phyloP scores from a whole-genome alignment of 345 rosid genomes.

The Mallotus nudiflorus region DNA sequence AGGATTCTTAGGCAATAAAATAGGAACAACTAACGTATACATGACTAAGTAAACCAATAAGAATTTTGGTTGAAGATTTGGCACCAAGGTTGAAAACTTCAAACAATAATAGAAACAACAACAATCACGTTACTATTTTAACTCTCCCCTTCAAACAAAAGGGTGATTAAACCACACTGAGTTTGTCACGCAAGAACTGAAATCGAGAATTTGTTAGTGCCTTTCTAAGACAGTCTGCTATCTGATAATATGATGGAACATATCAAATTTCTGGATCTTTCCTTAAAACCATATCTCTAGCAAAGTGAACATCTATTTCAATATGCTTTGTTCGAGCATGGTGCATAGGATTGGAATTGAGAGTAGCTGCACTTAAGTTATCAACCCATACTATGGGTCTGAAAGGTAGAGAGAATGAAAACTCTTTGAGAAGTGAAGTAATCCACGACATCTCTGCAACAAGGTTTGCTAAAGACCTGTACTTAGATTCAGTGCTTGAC shows the following conservation, averaged over 20 bases:
- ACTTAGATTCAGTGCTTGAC: background rate
- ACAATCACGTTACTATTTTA: background rate
- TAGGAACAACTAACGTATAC: background rate
- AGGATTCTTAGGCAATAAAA: background rate
- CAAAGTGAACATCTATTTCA: background rate
- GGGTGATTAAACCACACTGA: background rate
- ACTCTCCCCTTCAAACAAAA: background rate
- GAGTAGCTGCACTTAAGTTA: no score
- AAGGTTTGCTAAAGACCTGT: background rate
- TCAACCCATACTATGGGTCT: background rate
- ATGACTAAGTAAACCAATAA: background rate
- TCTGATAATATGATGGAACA: background rate
- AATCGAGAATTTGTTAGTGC: background rate
- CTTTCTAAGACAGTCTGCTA: background rate
- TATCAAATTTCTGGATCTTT: no score
- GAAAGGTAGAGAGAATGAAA: background rate
- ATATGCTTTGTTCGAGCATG: no score
- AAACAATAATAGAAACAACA: no score
- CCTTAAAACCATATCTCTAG: background rate
- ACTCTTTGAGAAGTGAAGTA: background rate
- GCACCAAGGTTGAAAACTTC: background rate
- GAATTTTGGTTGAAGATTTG: background rate
- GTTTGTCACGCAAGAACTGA: background rate
- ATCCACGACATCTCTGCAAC: background rate
- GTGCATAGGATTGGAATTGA: no score